phyloP scores from a whole-genome alignment of 2,329 filamentous ascomycete genomes.

The Ophidiomyces ophidiicola region DNA sequence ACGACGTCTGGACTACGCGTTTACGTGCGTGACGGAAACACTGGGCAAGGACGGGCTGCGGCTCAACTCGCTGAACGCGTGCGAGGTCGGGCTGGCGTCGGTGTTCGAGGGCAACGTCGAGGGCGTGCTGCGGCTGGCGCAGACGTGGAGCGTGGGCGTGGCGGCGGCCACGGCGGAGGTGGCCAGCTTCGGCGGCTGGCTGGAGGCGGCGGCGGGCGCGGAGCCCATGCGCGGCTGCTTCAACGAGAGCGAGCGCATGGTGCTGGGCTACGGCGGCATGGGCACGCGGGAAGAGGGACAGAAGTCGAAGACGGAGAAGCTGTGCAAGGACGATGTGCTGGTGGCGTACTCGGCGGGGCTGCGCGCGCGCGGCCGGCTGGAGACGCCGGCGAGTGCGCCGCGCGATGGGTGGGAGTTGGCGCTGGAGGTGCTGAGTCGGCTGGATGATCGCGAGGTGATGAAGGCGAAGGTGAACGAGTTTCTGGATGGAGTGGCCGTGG shows the following conservation, averaged over 20 bases:
- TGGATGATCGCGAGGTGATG: constrained; percentile 60
- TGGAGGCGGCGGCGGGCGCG: constrained; percentile 48
- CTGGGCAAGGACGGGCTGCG: constrained; percentile 53
- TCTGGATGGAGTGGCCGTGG: constrained; percentile 58
- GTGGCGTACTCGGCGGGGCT: constrained; percentile 61
- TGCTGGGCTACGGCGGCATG: constrained; percentile 62
- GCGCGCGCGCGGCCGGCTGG: constrained; percentile 26
- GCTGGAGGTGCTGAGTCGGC: constrained; percentile 65
- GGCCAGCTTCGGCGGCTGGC: constrained; percentile 71
- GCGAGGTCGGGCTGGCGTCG: constrained; percentile 72
- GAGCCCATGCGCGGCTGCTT: constrained; percentile 53
- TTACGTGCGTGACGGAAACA: constrained; percentile 53
- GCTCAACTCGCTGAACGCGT: constrained; percentile 60
- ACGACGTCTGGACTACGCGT: constrained; percentile 57
- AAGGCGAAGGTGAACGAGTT: constrained; percentile 63
- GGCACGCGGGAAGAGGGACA: too few relatives aligned
- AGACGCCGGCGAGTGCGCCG: constrained; percentile 25
- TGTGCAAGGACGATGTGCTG: constrained; percentile 69
- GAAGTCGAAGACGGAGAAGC: too few relatives aligned
- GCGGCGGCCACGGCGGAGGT: constrained; percentile 71
- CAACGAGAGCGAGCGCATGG: constrained; percentile 72
- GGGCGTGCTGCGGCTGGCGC: constrained; percentile 60
- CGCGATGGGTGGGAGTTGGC: constrained; percentile 82
- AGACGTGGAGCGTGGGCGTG: constrained; percentile 68
- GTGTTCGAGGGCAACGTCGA: constrained; percentile 73